A percentile compares a stretch with the other conserved stretches of the same genome.
phyloP scores from a whole-genome alignment of 495 filamentous ascomycete genomes.

The Recurvomyces mirabilis region DNA sequence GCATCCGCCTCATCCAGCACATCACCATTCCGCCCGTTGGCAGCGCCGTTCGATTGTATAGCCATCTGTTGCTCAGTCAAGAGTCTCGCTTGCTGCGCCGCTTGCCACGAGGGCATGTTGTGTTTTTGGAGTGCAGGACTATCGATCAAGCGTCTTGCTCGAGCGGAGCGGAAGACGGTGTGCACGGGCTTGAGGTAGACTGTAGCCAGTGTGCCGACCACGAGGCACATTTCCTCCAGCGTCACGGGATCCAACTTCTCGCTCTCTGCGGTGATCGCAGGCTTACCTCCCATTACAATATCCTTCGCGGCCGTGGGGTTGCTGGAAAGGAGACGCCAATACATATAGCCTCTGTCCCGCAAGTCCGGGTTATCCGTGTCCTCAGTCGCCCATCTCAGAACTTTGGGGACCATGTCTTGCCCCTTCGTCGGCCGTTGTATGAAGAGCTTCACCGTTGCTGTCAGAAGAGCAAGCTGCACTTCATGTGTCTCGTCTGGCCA shows the following conservation, averaged over 20 bases:
- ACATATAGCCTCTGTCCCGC: constrained; percentile 94
- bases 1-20: constrained; percentile 74
- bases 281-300: constrained; percentile 94
- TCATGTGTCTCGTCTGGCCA: constrained; percentile 92
- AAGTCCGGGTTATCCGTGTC: constrained; percentile 98
- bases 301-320: constrained; percentile 77
- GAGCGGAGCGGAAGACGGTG: constrained; percentile 88
- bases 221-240: constrained; percentile 92
- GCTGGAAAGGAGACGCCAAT: constrained; percentile 94
- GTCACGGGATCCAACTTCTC: constrained; percentile 88
- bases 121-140: constrained; percentile 75
- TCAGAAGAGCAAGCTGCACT: constrained; percentile 88
- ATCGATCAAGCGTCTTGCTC: constrained; percentile 63
- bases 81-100: constrained; percentile 19
- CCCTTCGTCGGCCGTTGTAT: constrained; percentile 94
- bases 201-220: constrained; percentile 89
- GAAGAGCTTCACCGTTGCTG: constrained; percentile 95
- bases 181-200: constrained; percentile 97
- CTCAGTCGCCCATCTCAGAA: constrained; percentile 97
- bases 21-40: constrained; percentile 38
- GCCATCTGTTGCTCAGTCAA: constrained; percentile 9
- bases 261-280: constrained; percentile 88
- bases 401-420: constrained; percentile 85
- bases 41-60: constrained; percentile 19
- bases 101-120: constrained; percentile 36